Base-by-base conservation (phyloP, 2,329 filamentous ascomycete genomes). In the Apiospora marii region DNA sequence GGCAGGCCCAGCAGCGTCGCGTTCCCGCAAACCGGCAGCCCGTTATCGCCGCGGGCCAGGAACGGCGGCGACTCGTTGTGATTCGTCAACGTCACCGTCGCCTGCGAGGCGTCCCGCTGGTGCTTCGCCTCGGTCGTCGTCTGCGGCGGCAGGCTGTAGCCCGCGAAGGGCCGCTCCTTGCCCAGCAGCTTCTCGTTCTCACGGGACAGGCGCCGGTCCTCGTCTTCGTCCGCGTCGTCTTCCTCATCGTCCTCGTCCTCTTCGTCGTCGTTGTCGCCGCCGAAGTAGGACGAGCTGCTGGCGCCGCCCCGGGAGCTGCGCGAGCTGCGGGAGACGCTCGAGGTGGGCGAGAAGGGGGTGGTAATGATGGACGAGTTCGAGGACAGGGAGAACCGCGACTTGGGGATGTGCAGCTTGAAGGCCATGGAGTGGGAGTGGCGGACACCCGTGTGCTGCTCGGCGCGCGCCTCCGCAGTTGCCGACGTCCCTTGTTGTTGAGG, bases 111-210 rank as follows among this genome's bases (percentile, higher is more conserved):
- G 19, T 64, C 58, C 58, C 53, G 16, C 13, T 64, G 58, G 22
- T 64, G 58, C 22, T 64, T 64, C 58, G 58, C 41, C 48, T 49
- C 43, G 22, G 53, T n/a, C 2, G 51, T 34, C 3, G 77, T 76
- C 1, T 79, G 75, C 19, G 76, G 78, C 3, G 87, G 87, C n/a
- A 89, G 81, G 73, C 85, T 87, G 77, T 89, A 89, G n/a, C 81
- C 81, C 0, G 82, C 81, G 51, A 84, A 81, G 1, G 78, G 79
- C 3, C 74, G 69, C 10, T 75, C 74, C 3, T 78, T 75, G 64
- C 76, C 72, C 46, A 75, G 68, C 3, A 79, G 75, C n/a, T 76
- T 75, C 53, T 76, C 68, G 49, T 80, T 78, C 74, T 67, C 72
- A 72, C 22, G 69, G 34, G 69, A 51, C 8, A 24, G 51, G 10